A percentile compares a stretch with the other conserved stretches of the same genome.
Evolutionary conservation across 148 eudicot species (phyloP).

Genomic region (Chenopodium suecicum): DNA sequence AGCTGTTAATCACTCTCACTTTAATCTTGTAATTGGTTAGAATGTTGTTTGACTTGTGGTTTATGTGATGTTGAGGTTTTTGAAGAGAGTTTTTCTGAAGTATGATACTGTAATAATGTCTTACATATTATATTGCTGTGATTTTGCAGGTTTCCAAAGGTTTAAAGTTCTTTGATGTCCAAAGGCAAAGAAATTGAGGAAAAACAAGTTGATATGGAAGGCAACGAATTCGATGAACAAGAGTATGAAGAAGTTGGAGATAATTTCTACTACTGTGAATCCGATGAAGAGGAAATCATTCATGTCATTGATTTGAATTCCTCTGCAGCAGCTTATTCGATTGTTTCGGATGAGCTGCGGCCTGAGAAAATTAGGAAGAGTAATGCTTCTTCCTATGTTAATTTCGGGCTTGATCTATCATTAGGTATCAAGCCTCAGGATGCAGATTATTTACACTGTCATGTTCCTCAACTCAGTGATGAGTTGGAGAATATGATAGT

Average conservation of each 20-base stretch:
- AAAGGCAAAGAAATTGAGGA: slow-evolving; percentile 26
- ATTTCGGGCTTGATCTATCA: slow-evolving; percentile 16
- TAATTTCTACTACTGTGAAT: neutral
- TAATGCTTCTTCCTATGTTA: slow-evolving; percentile 18
- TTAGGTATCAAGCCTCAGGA: slow-evolving; percentile 40
- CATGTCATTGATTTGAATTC: neutral
- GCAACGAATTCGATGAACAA: slow-evolving; percentile 18
- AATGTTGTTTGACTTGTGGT: neutral
- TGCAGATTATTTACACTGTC: slow-evolving; percentile 34
- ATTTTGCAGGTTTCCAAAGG: slow-evolving; percentile 12
- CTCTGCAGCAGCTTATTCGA: slow-evolving; percentile 5
- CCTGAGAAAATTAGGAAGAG: slow-evolving; percentile 31
- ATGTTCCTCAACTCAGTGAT: slow-evolving; percentile 37
- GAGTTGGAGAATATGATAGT: slow-evolving; percentile 41
- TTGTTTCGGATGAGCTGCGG: slow-evolving; percentile 10
- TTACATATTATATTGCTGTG: neutral
- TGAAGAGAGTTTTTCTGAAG: neutral
- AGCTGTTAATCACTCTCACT: neutral
- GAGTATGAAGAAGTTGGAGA: slow-evolving; percentile 14
- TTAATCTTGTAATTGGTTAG: neutral
- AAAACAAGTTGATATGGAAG: slow-evolving; percentile 17
- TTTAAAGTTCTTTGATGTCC: slow-evolving; percentile 29
- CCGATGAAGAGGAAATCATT: neutral
- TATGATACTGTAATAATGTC: neutral
- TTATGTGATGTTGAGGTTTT: neutral